phyloP scores from a whole-genome alignment of 1,139 yeast species.

The Candida sp. region DNA sequence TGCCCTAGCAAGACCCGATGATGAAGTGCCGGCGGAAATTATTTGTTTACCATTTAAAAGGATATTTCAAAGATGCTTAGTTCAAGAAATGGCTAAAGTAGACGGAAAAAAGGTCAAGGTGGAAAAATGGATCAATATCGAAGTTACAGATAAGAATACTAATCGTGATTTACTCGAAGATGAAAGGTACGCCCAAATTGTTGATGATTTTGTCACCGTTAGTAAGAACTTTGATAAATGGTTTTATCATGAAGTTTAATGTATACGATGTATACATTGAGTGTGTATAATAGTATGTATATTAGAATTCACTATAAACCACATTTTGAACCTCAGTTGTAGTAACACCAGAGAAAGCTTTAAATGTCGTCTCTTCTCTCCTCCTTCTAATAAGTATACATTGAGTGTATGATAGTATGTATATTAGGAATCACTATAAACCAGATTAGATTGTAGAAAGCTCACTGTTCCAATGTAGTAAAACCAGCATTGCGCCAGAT shows the following conservation, averaged over 20 bases:
- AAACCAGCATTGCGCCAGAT: no score
- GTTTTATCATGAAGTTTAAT: constrained; percentile 17
- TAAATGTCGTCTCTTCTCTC: no score
- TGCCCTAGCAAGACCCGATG: constrained; percentile 11
- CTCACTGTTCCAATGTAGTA: no score
- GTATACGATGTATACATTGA: no score
- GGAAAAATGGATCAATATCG: constrained; percentile 40
- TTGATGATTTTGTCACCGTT: constrained; percentile 34
- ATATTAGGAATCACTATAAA: constrained; percentile 1
- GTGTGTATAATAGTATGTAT: no score
- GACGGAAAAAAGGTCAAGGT: constrained; percentile 23
- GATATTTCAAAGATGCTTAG: constrained; percentile 46
- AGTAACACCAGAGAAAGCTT: no score
- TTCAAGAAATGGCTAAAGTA: constrained; percentile 18
- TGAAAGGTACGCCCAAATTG: constrained; percentile 21
- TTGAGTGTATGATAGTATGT: no score
- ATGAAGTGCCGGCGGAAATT: constrained; percentile 33
- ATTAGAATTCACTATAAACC: neutral
- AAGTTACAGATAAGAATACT: constrained; percentile 35
- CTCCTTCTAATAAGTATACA: no score
- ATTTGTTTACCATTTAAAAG: constrained; percentile 55
- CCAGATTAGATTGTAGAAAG: no score
- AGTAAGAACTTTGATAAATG: constrained; percentile 34
- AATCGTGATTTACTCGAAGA: constrained; percentile 26
- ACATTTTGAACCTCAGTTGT: no score